Evolutionary conservation across 768 basidiomycete genomes (phyloP).

Genomic region (Candolleomyces aberdarensis): DNA sequence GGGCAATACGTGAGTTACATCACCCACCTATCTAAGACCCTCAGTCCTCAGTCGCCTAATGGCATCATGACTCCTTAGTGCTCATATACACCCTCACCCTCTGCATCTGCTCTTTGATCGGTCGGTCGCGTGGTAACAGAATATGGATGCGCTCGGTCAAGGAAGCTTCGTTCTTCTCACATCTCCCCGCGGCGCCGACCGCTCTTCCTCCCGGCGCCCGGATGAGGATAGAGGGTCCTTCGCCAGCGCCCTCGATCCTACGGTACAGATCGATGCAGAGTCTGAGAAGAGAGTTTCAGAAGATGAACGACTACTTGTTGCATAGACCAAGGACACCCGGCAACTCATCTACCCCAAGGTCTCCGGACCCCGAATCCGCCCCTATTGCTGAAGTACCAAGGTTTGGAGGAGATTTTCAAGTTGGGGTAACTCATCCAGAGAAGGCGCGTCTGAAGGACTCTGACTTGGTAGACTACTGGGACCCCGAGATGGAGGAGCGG

Average conservation of each 20-base stretch:
- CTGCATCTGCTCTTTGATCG: background rate
- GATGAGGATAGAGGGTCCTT: background rate
- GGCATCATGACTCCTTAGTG: background rate
- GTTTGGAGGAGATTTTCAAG: background rate
- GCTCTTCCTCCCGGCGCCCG: background rate
- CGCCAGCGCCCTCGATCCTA: conserved; percentile 1
- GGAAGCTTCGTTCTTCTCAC: conserved; percentile 5
- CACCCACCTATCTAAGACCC: background rate
- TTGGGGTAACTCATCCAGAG: background rate
- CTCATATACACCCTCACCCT: background rate
- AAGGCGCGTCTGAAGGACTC: background rate
- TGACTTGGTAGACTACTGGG: background rate
- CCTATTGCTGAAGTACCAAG: background rate
- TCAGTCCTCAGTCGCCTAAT: background rate
- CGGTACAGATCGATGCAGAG: background rate
- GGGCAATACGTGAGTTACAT: background rate
- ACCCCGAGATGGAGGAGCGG: background rate
- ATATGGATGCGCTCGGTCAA: conserved; percentile 3
- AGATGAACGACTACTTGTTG: background rate
- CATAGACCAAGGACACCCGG: background rate
- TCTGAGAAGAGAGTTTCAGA: background rate
- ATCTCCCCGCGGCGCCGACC: conserved; percentile 2
- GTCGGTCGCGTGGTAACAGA: background rate
- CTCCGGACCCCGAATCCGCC: background rate
- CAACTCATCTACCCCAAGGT: background rate